Conservation (phyloP, 495 filamentous ascomycete genomes). For the Saxophila tyrrhenica region DNA sequence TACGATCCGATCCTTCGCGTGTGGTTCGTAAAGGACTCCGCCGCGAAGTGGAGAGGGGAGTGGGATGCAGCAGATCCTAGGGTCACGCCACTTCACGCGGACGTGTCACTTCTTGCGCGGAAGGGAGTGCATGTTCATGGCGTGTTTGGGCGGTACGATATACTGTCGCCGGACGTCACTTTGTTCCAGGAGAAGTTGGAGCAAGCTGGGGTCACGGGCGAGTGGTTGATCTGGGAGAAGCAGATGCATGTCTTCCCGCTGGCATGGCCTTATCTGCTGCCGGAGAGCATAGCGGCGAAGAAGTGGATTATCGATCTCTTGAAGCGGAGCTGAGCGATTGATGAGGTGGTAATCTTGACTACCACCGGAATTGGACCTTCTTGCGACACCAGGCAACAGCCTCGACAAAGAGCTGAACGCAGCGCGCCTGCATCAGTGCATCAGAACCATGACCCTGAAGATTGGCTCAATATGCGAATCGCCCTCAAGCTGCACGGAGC, state of each 20-base stretch:
- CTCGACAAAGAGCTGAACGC: too few species aligned
- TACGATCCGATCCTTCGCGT: slow-evolving; percentile 31
- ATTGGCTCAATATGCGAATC: too few species aligned
- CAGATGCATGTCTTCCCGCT: slow-evolving; percentile 39
- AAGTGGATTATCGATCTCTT: slow-evolving; percentile 28
- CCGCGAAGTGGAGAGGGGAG: slow-evolving; percentile 24
- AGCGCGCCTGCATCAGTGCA: too few species aligned
- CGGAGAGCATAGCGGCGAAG: slow-evolving; percentile 28
- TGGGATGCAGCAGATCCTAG: slow-evolving; percentile 22
- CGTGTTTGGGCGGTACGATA: slow-evolving; percentile 29
- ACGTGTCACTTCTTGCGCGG: slow-evolving; percentile 20
- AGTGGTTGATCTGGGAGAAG: slow-evolving; percentile 37
- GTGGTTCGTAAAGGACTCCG: slow-evolving; percentile 24
- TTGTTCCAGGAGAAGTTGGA: slow-evolving; percentile 27
- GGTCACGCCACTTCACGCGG: slow-evolving; percentile 27
- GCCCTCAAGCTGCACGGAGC: too few species aligned
- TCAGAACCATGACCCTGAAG: too few species aligned
- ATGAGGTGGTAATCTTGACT: background rate
- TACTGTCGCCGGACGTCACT: slow-evolving; percentile 31
- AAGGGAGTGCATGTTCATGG: slow-evolving; percentile 29
- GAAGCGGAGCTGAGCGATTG: background rate
- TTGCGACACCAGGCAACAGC: too few species aligned
- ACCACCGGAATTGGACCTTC: too few species aligned
- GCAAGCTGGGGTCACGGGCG: slow-evolving; percentile 25
- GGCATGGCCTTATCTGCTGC: slow-evolving; percentile 27